Evolutionary conservation across 106 monocot genomes (phyloP), one percentile per base, ranked within the genome.

Genomic region (Posidonia australis): DNA sequence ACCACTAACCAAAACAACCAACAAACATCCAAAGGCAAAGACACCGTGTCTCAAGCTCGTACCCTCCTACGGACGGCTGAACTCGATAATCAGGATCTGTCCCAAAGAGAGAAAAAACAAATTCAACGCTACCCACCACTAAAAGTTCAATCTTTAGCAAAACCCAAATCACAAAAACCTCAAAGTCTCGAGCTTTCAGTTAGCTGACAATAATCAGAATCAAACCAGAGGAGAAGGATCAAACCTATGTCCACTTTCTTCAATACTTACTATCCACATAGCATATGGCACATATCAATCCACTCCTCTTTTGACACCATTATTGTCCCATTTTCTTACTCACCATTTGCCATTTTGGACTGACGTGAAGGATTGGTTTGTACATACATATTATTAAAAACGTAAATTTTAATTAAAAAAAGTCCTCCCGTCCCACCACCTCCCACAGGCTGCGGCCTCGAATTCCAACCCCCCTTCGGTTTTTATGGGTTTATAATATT

Each of bases 301-400:
- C 36, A 62, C 61, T 62, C 61, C 61, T 23, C 44, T 55, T n/a
- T 55, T 62, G 61, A 62, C 61, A 42, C 61, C 61, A 62, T 41
- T 61, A 42, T 62, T 62, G 61, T 62, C 44, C 19, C 20, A 43
- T 62, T 62, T 42, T 62, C 20, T 30, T 5, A 54, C 16, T 42
- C 30, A 5, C 30, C 41, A 9, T 62, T 13, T 17, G 28, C 18
- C 21, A 18, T 42, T 20, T 42, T 62, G 42, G 61, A 43, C 20
- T 44, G 61, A 62, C 43, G 36, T 42, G 61, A 62, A 43, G 19
- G 42, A 62, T 42, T 20, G 36, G 31, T 43, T 62, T 62, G 18
- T 41, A n/a, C 28, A 31, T 62, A 13, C 43, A 1, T 41, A 46
- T 64, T 47, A 64, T 14, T 14, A 64, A 46, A 26, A 19, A 64